Evolutionary conservation across 305 asterid species (phyloP), one percentile per base, ranked within the genome.

Genomic region (Ajuga reptans): DNA sequence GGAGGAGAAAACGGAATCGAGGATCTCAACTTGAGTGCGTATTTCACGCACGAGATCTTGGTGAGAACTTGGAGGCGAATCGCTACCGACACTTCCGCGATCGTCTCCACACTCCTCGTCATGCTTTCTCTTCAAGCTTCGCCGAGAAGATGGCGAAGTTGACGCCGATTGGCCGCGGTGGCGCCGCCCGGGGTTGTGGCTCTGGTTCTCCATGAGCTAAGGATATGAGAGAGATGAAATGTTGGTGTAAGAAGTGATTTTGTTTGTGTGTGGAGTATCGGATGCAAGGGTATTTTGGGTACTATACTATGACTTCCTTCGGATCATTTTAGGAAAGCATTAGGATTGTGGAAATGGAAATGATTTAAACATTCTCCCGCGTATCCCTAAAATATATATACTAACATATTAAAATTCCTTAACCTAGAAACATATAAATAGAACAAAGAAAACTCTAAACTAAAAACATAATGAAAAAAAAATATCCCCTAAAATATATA

Each of bases 71-170:
- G 80, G 76, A 3, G 86, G 78, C 76, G 84, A 79, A 59, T 77
- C 84, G 39, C 72, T 77, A 12, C 81, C 87, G 83, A 79, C 79
- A 77, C 81, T 76, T 68, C 64, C 83, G 24, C 82, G 84, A 81
- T 89, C 86, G 14, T 73, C 90, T 41, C 81, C 87, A 73, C 81
- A 82, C 55, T 81, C 93, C 50, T 84, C 90, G 63, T 82, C 93
- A 0, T 84, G 86, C 72, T 93, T 93, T 46, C 99, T 73, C 86
- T 87, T 93, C 81, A 92, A 84, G 77, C 98, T 90, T 75, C 93
- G 74, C 78, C 90, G 79, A 29, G 89, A 79, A 12, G 81, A 72
- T 9, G 86, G 72, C 18, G 79, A 72, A 9, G 77, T 11, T 8
- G 83, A 71, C 56, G 89, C 68, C 27, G 88, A 79, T 37, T 83